These are phyloP conservation scores for Phytopythium mirpurense DNA, from an alignment of 352 stramenopile species.

Conservation along the genomic window DNA sequence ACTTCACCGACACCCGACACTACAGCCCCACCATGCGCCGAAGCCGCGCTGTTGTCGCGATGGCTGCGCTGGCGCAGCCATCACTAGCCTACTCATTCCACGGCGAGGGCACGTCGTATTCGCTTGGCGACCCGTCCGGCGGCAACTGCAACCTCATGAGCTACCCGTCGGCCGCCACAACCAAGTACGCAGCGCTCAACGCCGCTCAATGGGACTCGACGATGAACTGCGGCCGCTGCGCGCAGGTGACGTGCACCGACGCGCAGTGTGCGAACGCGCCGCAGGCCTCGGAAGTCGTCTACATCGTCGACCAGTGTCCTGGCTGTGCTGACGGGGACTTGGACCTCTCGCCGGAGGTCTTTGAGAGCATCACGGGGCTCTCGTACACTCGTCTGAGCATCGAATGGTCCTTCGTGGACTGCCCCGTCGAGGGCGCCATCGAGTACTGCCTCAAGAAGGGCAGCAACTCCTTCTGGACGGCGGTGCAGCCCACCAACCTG, in stretches of 20 bases:
- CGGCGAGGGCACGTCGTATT: slow-evolving; percentile 25
- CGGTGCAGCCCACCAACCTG: slow-evolving; percentile 59
- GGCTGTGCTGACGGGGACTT: slow-evolving; percentile 44
- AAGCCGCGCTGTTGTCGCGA: neutral
- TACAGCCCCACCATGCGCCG: neutral
- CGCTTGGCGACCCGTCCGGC: slow-evolving; percentile 15
- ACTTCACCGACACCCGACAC: neutral
- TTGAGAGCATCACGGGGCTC: slow-evolving; percentile 47
- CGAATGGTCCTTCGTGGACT: slow-evolving; percentile 63
- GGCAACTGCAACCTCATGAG: slow-evolving; percentile 52
- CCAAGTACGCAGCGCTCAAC: slow-evolving; percentile 41
- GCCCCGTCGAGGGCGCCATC: slow-evolving; percentile 38
- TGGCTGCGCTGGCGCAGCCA: neutral
- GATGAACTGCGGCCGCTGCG: slow-evolving; percentile 44
- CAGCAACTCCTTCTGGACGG: slow-evolving; percentile 56
- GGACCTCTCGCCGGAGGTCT: slow-evolving; percentile 56
- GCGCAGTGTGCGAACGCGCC: slow-evolving; percentile 26
- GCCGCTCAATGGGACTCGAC: slow-evolving; percentile 28
- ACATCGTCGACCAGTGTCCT: slow-evolving; percentile 68
- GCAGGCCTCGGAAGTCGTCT: slow-evolving; percentile 35
- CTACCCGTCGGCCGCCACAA: slow-evolving; percentile 15
- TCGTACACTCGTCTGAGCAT: slow-evolving; percentile 42
- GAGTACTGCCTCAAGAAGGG: slow-evolving; percentile 63
- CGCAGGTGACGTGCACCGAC: slow-evolving; percentile 45
- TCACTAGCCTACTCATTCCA: slow-evolving; percentile 7